phyloP scores from a whole-genome alignment of 768 basidiomycete species.

The Lentinus tigrinus region DNA sequence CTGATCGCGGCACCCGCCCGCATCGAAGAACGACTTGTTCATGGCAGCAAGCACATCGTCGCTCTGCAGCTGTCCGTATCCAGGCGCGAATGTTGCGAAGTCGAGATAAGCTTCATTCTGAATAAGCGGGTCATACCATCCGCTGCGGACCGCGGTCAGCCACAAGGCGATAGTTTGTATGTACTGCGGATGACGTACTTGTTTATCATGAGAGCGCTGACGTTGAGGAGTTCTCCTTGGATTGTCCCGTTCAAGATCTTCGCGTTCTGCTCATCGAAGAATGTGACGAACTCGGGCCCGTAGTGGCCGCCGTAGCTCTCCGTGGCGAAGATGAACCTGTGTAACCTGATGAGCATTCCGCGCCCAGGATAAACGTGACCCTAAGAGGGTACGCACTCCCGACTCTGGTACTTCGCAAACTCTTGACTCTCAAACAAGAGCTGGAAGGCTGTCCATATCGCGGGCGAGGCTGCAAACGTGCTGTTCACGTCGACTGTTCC shows the following conservation, averaged over 20 bases:
- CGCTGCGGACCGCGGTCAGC: constrained; percentile 36
- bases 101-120: constrained; percentile 60
- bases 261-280: constrained; percentile 61
- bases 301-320: constrained; percentile 73
- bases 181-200: constrained; percentile 17
- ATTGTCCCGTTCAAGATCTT: constrained; percentile 45
- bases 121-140: constrained; percentile 65
- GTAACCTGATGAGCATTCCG: neutral
- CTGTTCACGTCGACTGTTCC: constrained; percentile 58
- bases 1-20: constrained; percentile 53
- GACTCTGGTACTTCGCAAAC: constrained; percentile 49
- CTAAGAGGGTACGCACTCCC: constrained; percentile 40
- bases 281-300: constrained; percentile 62
- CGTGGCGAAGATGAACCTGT: constrained; percentile 62
- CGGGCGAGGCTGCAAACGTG: constrained; percentile 52
- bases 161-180: neutral
- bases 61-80: constrained; percentile 61
- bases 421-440: constrained; percentile 55
- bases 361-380: too few relatives aligned
- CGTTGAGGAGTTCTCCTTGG: constrained; percentile 48
- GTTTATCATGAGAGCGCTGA: constrained; percentile 60
- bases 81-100: constrained; percentile 62
- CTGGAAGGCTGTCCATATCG: constrained; percentile 65
- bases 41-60: constrained; percentile 44
- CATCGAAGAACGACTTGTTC: constrained; percentile 46